Base-by-base conservation (phyloP, 768 basidiomycete species). In the Rhodotorula graminis region DNA sequence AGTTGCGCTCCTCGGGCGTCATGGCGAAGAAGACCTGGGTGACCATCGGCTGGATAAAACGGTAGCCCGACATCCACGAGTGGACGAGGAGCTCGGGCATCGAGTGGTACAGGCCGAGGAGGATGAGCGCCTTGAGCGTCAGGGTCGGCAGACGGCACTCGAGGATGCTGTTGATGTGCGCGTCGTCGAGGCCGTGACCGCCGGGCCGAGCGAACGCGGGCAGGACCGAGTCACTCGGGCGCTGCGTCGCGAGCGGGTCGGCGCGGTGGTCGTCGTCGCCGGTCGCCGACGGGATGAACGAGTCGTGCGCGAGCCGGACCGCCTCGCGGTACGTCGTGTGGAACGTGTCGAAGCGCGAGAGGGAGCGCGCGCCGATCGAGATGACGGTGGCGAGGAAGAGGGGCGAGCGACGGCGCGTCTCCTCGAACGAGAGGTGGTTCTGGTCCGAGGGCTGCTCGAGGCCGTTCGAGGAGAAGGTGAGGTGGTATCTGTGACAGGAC, bases 311-410 rank as follows among this genome's bases (percentile, higher is more conserved):
- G 29, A 75, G 64, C 0, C 70, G 64, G 29, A 75, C 60, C 56
- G 74, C 74, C 49, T 71, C 74, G 31, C 56, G 40, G 8, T 69
- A 58, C 18, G 67, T 40, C 23, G 56, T 61, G 61, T 70, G 64
- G 40, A 67, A 71, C 14, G 70, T 71, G 1, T 65, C 67, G 67
- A 66, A 53, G 27, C 70, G 70, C 0, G 70, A 71, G 56, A 71
- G 70, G 42, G 74, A 65, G 27, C 74, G 70, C 8, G 74, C 74
- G 49, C 74, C 74, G 67, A 75, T 72, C 27, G 69, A 71, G 50
- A 72, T 58, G 67, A 75, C 69, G 53, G 68, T 69, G 21, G 70
- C 67, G 56, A 75, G 68, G 57, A 69, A 71, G 61, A 72, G 23
- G 31, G 74, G 67, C 4, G 74, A 75, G 29, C 64, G 65, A 8